Base-by-base conservation (phyloP, 2,329 filamentous ascomycete species). In the Rachicladosporium sp. region DNA sequence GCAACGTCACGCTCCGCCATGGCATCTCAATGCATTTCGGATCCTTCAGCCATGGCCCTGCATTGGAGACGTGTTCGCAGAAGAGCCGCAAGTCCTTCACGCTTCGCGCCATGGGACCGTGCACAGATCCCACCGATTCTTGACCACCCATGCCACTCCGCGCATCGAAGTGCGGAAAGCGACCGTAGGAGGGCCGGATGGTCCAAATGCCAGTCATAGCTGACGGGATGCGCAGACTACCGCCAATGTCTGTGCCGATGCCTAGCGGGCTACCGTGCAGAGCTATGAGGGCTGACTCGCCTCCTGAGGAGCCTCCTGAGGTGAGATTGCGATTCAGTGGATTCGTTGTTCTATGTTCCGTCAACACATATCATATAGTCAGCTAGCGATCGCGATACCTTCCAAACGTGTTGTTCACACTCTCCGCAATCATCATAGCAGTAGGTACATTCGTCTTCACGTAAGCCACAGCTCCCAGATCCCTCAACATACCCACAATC, bases 361-460 rank as follows among this genome's bases (percentile, higher is more conserved):
- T 39, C 10, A 39, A 10, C 10, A 21, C 10, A 19, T n/a, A 3
- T 10, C 3, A 6, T 19, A 34, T 2, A 8, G 7, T 9, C 27
- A 40, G 29, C 9, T 23, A n/a, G 10, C 6, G 6, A 33, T 10
- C n/a, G 23, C 13, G 29, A n/a, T 34, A 46, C 9, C 75, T 66
- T 6, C 78, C 79, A 48, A 76, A 75, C 2, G 73, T 65, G 47
- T 80, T 78, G 58, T 81, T 82, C 10, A 78, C 73, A 1, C 68
- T 73, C 53, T 82, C 78, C 9, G 75, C 70, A 37, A 80, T 78
- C 77, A 82, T 80, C 68, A 80, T 77, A 9, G 75, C 74, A 1
- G 74, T 78, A 0, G 80, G 78, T 2, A 83, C 64, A 48, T 82
- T 82, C 1, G 80, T 83, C 58, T 83, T 83, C 47, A 73, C 69